Base-by-base conservation (phyloP, 2,329 filamentous ascomycete genomes). In the Sphaerulina musiva region DNA sequence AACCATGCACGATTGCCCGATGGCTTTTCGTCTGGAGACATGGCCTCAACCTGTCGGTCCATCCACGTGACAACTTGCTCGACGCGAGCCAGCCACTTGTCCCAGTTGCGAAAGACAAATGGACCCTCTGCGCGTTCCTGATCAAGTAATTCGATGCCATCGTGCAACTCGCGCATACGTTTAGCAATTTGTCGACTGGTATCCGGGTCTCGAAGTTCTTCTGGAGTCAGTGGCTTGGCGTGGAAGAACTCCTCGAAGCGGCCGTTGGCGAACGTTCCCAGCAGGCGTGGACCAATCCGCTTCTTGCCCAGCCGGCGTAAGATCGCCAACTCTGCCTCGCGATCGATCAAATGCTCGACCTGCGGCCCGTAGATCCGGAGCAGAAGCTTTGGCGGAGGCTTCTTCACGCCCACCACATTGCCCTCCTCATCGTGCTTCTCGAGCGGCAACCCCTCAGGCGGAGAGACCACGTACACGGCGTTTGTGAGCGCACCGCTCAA, bases 201-300 rank as follows among this genome's bases (percentile, higher is more conserved):
- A 47, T 89, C 87, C 0, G 88, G 81, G 32, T 88, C 82, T 38
- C 89, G 85, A 44, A 98, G 73, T 61, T 95, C 87, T 26, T 80
- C 76, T 0, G 86, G 79, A 0, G 85, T 92, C 41, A 98, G 79
- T 0, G 93, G 85, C 38, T 82, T 82, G 0, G 93, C 90, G 67
- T 95, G 83, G 68, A 96, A 87, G 68, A 85, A 97, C 69, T 98
- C 86, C 72, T 98, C 93, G 62, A 98, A 98, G 4, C 93, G 87
- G 8, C 93, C 93, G 66, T 98, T 98, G 51, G 80, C 82, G 70
- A 98, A 98, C 0, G 89, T 96, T 1, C 93, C 93, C 0, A 98
- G 77, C 31, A 98, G 77, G 12, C 89, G 83, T 4, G 93, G 93
- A 2, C 93, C 93, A 60, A 98, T 98, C 63, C 86, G 90, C 77